These are phyloP conservation scores for Flaveria sonorensis DNA, from an alignment of 129 eudicot species.

Conservation along the genomic window DNA sequence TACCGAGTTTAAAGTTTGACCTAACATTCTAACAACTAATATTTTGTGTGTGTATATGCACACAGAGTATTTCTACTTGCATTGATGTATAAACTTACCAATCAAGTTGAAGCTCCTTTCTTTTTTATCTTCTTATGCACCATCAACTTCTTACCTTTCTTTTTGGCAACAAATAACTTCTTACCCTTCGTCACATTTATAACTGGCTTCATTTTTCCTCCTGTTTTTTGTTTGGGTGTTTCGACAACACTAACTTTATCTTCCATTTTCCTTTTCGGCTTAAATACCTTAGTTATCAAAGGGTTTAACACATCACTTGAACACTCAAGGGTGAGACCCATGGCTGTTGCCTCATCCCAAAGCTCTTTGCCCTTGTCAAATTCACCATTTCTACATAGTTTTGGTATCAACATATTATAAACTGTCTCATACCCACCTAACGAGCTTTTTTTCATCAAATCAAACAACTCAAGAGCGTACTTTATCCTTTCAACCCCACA, in stretches of 20 bases:
- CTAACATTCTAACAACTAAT: neutral
- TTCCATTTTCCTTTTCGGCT: constrained; percentile 43
- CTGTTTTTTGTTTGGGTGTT: constrained; percentile 18
- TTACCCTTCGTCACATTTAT: constrained; percentile 29
- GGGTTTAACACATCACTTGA: constrained; percentile 54
- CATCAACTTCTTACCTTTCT: constrained; percentile 29
- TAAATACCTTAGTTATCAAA: constrained; percentile 50
- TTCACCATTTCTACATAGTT: constrained; percentile 56
- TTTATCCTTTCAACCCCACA: constrained; percentile 65
- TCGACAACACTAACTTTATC: constrained; percentile 29
- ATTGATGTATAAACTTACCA: constrained; percentile 7
- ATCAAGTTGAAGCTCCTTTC: constrained; percentile 35
- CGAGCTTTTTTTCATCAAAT: constrained; percentile 50
- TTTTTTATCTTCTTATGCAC: constrained; percentile 26
- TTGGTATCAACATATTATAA: constrained; percentile 61
- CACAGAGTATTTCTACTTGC: neutral
- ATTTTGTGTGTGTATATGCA: neutral
- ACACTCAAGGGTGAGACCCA: constrained; percentile 47
- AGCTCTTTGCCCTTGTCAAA: constrained; percentile 65
- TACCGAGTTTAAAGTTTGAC: neutral
- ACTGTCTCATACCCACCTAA: constrained; percentile 59
- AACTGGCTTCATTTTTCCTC: constrained; percentile 19
- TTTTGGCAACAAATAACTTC: constrained; percentile 22
- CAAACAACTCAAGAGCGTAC: constrained; percentile 66
- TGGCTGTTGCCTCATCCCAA: constrained; percentile 56